phyloP scores from a whole-genome alignment of 2,329 filamentous ascomycete genomes.

The Hypoxylon sp. region DNA sequence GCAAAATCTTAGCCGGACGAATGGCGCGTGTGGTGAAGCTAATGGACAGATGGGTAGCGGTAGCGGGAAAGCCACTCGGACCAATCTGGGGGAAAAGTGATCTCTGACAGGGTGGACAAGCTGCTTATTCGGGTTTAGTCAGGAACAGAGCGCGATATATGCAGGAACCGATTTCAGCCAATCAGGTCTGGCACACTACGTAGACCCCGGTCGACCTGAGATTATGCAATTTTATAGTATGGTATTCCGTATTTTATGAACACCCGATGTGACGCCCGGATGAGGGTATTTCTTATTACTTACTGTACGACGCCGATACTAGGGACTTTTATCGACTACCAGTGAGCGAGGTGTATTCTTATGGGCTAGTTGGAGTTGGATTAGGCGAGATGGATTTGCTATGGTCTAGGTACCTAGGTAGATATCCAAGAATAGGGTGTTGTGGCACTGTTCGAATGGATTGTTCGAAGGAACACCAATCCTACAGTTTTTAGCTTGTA shows the following conservation, averaged over 20 bases:
- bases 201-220: slow-evolving; percentile 32
- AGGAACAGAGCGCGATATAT: slow-evolving; percentile 37
- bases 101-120: slow-evolving; percentile 16
- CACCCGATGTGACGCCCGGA: slow-evolving; percentile 15
- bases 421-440: background rate
- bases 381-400: background rate
- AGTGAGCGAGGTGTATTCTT: background rate
- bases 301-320: background rate
- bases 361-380: background rate
- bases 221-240: slow-evolving; percentile 40
- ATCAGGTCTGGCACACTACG: slow-evolving; percentile 23
- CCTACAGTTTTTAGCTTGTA: background rate
- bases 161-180: slow-evolving; percentile 36
- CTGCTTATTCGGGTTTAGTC: slow-evolving; percentile 37
- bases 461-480: background rate
- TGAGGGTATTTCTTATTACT: background rate
- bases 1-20: slow-evolving; percentile 17
- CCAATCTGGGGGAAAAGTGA: slow-evolving; percentile 40
- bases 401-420: background rate
- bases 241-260: slow-evolving; percentile 35
- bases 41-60: too few relatives aligned
- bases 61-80: slow-evolving; percentile 34
- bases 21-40: background rate
- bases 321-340: background rate
- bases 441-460: slow-evolving; percentile 1